phyloP scores from a whole-genome alignment of 345 rosid genomes.

The Pistacia vera region DNA sequence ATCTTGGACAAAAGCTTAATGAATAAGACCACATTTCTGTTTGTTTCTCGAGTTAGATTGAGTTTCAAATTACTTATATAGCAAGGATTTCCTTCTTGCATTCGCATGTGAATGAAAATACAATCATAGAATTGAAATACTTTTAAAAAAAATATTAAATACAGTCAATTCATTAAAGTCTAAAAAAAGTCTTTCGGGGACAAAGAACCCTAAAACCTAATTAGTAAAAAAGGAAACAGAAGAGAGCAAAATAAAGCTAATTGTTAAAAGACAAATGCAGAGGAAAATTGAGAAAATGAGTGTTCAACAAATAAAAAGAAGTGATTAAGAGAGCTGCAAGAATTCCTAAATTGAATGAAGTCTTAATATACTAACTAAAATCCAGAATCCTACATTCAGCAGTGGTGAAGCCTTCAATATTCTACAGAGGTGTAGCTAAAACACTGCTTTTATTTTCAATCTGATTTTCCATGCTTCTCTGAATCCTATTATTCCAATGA shows the following conservation, averaged over 20 bases:
- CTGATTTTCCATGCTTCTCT: neutral
- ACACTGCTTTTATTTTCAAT: neutral
- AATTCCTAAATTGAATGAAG: neutral
- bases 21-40: neutral
- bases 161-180: too few relatives aligned
- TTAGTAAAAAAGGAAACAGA: neutral
- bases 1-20: neutral
- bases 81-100: neutral
- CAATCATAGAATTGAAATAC: neutral
- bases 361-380: neutral
- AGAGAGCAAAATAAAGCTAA: neutral
- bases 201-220: neutral
- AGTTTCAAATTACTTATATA: neutral
- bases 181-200: neutral
- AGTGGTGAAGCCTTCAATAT: neutral
- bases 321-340: neutral
- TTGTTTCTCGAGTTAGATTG: neutral
- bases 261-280: neutral
- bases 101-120: slow-evolving; percentile 1
- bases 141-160: neutral
- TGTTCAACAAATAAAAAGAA: neutral
- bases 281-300: neutral
- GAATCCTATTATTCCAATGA: neutral
- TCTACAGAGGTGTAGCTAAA: neutral
- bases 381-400: neutral